phyloP scores from a whole-genome alignment of 2,329 filamentous ascomycete genomes.

The Alternaria burnsii region DNA sequence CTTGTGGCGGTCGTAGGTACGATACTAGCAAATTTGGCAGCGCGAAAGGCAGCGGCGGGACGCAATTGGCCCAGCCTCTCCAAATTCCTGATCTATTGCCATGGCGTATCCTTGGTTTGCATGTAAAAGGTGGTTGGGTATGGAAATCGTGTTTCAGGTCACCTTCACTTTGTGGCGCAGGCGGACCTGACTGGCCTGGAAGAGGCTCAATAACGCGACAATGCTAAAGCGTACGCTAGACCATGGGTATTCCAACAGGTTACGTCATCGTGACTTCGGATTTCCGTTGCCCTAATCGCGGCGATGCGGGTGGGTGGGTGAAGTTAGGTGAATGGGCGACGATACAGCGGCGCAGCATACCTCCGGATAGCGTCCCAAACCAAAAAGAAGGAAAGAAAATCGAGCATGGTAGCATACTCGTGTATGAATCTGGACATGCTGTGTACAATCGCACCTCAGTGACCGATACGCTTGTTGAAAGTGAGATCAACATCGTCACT shows the following conservation, averaged over 20 bases:
- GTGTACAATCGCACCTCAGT: background rate
- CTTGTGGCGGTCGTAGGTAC: background rate
- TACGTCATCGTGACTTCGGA: background rate
- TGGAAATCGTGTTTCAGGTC: slow-evolving; percentile 1
- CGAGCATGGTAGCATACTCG: background rate
- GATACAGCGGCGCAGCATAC: background rate
- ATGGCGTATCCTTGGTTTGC: background rate
- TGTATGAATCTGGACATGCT: background rate
- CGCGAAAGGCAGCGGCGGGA: background rate
- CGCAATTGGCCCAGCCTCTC: slow-evolving; percentile 8
- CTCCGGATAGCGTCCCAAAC: background rate
- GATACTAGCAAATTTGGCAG: background rate
- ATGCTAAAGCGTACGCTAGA: background rate
- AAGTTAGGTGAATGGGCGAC: background rate
- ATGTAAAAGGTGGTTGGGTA: background rate
- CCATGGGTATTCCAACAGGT: background rate
- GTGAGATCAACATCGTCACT: background rate
- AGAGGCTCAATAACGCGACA: background rate
- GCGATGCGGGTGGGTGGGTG: background rate
- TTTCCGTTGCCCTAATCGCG: background rate
- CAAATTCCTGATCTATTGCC: background rate
- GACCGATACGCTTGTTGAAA: background rate
- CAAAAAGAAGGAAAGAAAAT: too few species aligned
- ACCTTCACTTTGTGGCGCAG: slow-evolving; percentile 8
- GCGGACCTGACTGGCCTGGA: background rate